Conservation (phyloP, 2,329 filamentous ascomycete genomes). For the Colletotrichum aenigma region DNA sequence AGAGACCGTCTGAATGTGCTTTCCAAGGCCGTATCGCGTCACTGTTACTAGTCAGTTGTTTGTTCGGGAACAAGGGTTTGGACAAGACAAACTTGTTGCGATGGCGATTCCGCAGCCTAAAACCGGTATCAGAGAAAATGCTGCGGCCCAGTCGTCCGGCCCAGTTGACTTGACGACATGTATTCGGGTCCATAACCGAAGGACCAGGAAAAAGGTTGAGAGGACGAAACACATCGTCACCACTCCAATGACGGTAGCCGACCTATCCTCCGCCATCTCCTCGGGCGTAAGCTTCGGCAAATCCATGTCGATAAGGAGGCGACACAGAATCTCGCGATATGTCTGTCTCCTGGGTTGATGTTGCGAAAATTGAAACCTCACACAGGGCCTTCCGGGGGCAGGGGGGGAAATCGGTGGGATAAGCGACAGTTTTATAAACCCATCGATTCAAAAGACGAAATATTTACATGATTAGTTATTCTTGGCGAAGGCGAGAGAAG, state of each 20-base stretch:
- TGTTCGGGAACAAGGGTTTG: no score
- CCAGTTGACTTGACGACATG: conserved; percentile 29
- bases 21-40: conserved; percentile 23
- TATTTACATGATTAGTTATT: not conserved
- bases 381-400: not conserved
- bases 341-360: not conserved
- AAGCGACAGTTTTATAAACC: not conserved
- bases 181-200: conserved; percentile 28
- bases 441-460: not conserved
- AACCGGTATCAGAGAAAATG: conserved; percentile 20
- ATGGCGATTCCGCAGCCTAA: not conserved
- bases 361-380: not conserved
- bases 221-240: conserved; percentile 24
- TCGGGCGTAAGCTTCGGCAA: conserved; percentile 2
- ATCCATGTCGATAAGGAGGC: not conserved
- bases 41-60: not conserved
- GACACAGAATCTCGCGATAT: not conserved
- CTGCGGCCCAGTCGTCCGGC: conserved; percentile 27
- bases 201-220: conserved; percentile 17
- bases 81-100: not conserved
- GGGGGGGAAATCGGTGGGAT: not conserved
- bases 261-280: conserved; percentile 9
- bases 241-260: conserved; percentile 18
- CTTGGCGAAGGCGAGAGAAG: not conserved
- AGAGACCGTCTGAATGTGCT: conserved; percentile 7